These are phyloP conservation scores for Mycena galopus DNA, from an alignment of 768 basidiomycete genomes.

Conservation along the genomic window DNA sequence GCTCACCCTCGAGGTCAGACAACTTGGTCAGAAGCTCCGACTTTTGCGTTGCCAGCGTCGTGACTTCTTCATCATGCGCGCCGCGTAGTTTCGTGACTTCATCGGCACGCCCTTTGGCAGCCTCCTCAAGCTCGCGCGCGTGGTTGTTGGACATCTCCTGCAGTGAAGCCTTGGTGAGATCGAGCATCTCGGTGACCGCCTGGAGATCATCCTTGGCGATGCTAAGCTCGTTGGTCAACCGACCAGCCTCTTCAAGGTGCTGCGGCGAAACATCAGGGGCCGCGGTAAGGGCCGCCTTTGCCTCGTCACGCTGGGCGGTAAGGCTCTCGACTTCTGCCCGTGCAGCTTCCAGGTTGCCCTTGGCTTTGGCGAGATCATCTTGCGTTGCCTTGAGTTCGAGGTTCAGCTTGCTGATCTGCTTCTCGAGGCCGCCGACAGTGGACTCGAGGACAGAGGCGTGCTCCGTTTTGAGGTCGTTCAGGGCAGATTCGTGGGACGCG, in stretches of 20 bases:
- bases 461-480: constrained; percentile 74
- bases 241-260: constrained; percentile 67
- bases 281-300: constrained; percentile 60
- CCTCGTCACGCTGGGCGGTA: constrained; percentile 74
- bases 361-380: constrained; percentile 85
- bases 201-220: constrained; percentile 77
- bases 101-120: constrained; percentile 75
- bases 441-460: constrained; percentile 72
- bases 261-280: constrained; percentile 56
- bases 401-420: constrained; percentile 70
- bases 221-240: constrained; percentile 69
- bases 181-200: constrained; percentile 74
- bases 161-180: constrained; percentile 78
- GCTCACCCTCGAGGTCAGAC: constrained; percentile 84
- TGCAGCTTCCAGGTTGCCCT: constrained; percentile 66
- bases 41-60: constrained; percentile 69
- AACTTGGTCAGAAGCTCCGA: constrained; percentile 70
- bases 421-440: constrained; percentile 69
- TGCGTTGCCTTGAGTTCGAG: constrained; percentile 88
- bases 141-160: constrained; percentile 79
- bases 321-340: constrained; percentile 68
- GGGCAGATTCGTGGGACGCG: constrained; percentile 66
- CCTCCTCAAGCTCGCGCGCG: constrained; percentile 79
- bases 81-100: constrained; percentile 75
- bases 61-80: constrained; percentile 72